phyloP scores from a whole-genome alignment of 345 rosid species.

The Physaria fendleri region DNA sequence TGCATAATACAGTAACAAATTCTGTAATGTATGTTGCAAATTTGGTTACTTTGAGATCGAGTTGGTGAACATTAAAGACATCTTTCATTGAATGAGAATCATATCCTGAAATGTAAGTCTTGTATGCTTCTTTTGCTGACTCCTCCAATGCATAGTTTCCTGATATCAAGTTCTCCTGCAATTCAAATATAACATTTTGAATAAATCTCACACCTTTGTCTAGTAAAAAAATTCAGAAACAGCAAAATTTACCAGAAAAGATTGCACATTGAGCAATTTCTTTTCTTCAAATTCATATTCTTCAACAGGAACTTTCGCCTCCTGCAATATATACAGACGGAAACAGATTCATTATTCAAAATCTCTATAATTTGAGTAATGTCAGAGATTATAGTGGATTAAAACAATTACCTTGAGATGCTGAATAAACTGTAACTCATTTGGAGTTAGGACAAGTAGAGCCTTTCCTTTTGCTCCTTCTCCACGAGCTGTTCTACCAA shows the following conservation, averaged over 20 bases:
- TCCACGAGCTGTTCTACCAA: conserved; percentile 99
- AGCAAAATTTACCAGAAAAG: conserved; percentile 59
- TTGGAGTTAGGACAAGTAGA: conserved; percentile 71
- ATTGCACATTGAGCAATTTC: conserved; percentile 65
- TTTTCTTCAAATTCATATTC: conserved; percentile 68
- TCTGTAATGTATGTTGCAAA: not conserved
- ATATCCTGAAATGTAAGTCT: conserved; percentile 82
- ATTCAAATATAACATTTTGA: not conserved
- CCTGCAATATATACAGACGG: conserved; percentile 32
- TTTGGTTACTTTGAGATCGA: conserved; percentile 65
- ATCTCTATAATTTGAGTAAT: not conserved
- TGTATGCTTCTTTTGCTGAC: conserved; percentile 91
- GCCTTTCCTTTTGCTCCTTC: conserved; percentile 97
- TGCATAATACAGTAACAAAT: not conserved
- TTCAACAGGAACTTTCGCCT: conserved; percentile 82
- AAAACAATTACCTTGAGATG: conserved; percentile 59
- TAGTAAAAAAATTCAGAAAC: not conserved
- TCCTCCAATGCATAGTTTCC: conserved; percentile 62
- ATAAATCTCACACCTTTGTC: not conserved
- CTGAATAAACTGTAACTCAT: conserved; percentile 74
- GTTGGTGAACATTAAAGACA: conserved; percentile 78
- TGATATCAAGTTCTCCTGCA: conserved; percentile 77
- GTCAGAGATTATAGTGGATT: not conserved
- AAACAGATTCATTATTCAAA: not conserved
- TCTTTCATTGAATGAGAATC: conserved; percentile 96